Conservation (phyloP, 2,329 filamentous ascomycete genomes). For the Hymenoscyphus occultus region DNA sequence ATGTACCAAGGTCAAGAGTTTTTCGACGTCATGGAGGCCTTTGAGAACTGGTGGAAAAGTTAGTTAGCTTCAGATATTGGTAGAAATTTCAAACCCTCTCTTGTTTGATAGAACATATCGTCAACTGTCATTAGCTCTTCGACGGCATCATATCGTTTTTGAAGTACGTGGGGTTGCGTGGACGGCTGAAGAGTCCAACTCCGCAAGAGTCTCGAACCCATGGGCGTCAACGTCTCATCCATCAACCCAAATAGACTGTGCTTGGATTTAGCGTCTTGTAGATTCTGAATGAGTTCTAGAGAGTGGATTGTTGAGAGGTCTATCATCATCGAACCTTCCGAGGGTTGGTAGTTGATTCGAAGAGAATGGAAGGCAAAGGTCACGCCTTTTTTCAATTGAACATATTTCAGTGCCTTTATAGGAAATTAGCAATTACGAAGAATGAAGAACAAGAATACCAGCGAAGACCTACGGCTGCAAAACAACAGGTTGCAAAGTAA, state of each 20-base stretch:
- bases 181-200: constrained; percentile 88
- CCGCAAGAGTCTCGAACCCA: constrained; percentile 80
- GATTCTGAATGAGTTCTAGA: constrained; percentile 86
- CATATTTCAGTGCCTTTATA: constrained; percentile 72
- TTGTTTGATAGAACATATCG: constrained; percentile 76
- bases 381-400: constrained; percentile 66
- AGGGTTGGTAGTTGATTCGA: constrained; percentile 80
- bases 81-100: constrained; percentile 54
- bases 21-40: constrained; percentile 75
- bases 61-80: not conserved
- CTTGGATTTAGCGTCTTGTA: constrained; percentile 72
- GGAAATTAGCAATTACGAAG: constrained; percentile 12
- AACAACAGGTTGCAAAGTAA: constrained; percentile 80
- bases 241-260: constrained; percentile 81
- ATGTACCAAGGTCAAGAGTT: constrained; percentile 67
- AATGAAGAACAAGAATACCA: not conserved
- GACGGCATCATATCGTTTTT: constrained; percentile 74
- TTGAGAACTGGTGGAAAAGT: constrained; percentile 36
- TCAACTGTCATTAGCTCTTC: constrained; percentile 79
- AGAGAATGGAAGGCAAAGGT: constrained; percentile 77
- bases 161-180: constrained; percentile 65
- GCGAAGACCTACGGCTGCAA: constrained; percentile 67
- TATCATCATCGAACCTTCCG: constrained; percentile 93
- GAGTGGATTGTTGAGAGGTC: constrained; percentile 84
- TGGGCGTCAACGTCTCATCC: constrained; percentile 81